Conservation (phyloP, 2,329 filamentous ascomycete genomes). For the Fusarium piperis region DNA sequence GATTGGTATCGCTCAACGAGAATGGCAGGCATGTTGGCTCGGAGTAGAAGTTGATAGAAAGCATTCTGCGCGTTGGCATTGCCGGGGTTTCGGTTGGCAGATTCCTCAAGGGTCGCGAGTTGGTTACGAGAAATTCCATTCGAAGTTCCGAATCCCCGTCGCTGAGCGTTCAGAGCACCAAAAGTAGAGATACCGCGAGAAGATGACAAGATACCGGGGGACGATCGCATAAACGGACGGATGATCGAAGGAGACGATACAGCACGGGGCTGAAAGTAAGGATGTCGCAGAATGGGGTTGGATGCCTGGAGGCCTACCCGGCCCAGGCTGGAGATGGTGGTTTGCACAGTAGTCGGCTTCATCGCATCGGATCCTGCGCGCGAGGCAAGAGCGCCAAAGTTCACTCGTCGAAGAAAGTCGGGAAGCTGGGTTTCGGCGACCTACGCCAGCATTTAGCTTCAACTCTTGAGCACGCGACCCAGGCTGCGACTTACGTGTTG, state of each 20-base stretch:
- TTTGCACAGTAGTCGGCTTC: conserved; percentile 21
- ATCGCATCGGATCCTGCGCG: conserved; percentile 9
- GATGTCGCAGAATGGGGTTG: conserved; percentile 41
- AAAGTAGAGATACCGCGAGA: conserved; percentile 34
- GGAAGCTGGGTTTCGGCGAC: conserved; percentile 32
- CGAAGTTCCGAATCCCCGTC: conserved; percentile 53
- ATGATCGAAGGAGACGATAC: conserved; percentile 32
- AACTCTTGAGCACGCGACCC: conserved; percentile 4
- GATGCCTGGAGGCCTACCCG: conserved; percentile 45
- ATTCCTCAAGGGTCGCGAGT: conserved; percentile 87
- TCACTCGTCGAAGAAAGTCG: conserved; percentile 42
- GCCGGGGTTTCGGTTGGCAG: conserved; percentile 89
- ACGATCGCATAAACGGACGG: conserved; percentile 39
- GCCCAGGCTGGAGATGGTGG: conserved; percentile 37
- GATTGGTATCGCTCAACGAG: conserved; percentile 90
- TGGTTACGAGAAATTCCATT: conserved; percentile 68
- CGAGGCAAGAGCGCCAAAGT: conserved; percentile 14
- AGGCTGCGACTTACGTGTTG: conserved; percentile 31
- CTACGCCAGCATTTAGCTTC: conserved; percentile 28
- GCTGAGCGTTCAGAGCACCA: conserved; percentile 32
- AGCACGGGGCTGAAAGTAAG: conserved; percentile 38
- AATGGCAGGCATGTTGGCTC: conserved; percentile 93
- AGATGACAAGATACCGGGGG: conserved; percentile 31
- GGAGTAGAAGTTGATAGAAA: conserved; percentile 91
- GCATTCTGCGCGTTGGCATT: conserved; percentile 91